Percentiles rank a stretch among this genome's conserved stretches.
phyloP scores from a whole-genome alignment of 169 alveolate genomes.

The Theileria sp. region DNA sequence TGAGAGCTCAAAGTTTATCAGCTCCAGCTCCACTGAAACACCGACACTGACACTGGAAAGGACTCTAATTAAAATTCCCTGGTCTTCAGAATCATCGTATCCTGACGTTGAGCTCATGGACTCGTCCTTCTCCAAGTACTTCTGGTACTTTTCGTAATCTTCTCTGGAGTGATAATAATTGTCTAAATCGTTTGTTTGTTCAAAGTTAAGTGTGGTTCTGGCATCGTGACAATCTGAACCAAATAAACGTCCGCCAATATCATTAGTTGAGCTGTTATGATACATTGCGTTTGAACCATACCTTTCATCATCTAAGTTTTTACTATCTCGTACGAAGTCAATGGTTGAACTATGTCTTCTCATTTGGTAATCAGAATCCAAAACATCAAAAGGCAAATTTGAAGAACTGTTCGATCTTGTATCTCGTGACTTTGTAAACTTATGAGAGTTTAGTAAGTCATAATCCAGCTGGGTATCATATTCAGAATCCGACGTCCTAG shows the following conservation, averaged over 20 bases:
- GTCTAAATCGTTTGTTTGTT: background rate
- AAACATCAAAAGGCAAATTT: background rate
- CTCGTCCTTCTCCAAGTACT: slow-evolving; percentile 5
- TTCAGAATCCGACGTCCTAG: background rate
- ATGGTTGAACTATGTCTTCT: background rate
- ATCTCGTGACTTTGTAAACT: background rate
- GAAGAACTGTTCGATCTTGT: background rate
- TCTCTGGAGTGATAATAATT: background rate
- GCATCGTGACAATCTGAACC: background rate
- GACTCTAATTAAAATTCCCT: slow-evolving; percentile 22
- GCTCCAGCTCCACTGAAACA: slow-evolving; percentile 25
- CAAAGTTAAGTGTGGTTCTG: background rate
- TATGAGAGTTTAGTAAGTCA: background rate
- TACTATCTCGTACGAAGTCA: background rate
- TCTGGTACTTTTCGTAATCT: background rate
- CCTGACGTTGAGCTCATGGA: background rate
- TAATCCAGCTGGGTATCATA: background rate
- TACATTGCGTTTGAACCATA: background rate
- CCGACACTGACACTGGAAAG: slow-evolving; percentile 40
- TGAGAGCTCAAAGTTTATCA: slow-evolving; percentile 42
- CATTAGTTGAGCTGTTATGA: background rate
- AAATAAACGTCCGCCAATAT: background rate
- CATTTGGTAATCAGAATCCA: background rate
- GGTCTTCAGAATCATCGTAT: slow-evolving; percentile 3
- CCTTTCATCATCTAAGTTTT: background rate